These are phyloP conservation scores for Saccharomyces hybrid DNA, from an alignment of 1,139 yeast genomes.

Conservation along the genomic window DNA sequence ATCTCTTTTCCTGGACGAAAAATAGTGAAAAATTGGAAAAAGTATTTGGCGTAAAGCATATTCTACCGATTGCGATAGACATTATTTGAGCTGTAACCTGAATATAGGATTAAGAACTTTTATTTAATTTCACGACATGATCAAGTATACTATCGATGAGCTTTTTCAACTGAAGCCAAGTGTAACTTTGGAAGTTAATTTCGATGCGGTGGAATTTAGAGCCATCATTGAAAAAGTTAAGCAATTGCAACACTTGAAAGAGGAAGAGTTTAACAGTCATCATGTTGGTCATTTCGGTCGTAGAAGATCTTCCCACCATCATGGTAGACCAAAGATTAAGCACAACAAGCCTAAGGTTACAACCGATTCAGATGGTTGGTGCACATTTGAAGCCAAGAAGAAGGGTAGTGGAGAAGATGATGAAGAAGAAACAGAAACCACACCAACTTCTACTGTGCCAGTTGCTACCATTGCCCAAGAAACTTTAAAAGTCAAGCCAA, in stretches of 20 bases:
- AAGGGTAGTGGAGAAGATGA: slow-evolving; percentile 45
- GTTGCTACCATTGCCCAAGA: slow-evolving; percentile 25
- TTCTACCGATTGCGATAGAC: background rate
- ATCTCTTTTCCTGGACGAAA: background rate
- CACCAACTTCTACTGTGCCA: slow-evolving; percentile 30
- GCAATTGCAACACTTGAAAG: slow-evolving; percentile 34
- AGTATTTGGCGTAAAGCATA: background rate
- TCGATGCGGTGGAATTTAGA: slow-evolving; percentile 57
- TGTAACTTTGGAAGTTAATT: slow-evolving; percentile 49
- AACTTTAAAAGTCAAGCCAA: slow-evolving; percentile 52
- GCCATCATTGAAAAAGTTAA: slow-evolving; percentile 59
- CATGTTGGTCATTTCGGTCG: slow-evolving; percentile 39
- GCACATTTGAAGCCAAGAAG: slow-evolving; percentile 44
- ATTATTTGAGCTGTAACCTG: background rate
- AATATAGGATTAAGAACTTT: background rate
- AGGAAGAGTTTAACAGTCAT: slow-evolving; percentile 28
- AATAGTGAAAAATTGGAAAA: background rate
- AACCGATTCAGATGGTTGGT: slow-evolving; percentile 76
- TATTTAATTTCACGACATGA: slow-evolving; percentile 32
- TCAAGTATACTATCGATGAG: slow-evolving; percentile 65
- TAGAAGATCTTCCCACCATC: slow-evolving; percentile 50
- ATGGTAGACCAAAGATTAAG: slow-evolving; percentile 46
- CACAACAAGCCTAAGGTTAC: slow-evolving; percentile 48
- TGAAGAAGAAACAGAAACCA: slow-evolving; percentile 37
- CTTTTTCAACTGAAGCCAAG: slow-evolving; percentile 49